Evolutionary conservation across 345 rosid genomes (phyloP).

Genomic region (Linum usitatissimum): DNA sequence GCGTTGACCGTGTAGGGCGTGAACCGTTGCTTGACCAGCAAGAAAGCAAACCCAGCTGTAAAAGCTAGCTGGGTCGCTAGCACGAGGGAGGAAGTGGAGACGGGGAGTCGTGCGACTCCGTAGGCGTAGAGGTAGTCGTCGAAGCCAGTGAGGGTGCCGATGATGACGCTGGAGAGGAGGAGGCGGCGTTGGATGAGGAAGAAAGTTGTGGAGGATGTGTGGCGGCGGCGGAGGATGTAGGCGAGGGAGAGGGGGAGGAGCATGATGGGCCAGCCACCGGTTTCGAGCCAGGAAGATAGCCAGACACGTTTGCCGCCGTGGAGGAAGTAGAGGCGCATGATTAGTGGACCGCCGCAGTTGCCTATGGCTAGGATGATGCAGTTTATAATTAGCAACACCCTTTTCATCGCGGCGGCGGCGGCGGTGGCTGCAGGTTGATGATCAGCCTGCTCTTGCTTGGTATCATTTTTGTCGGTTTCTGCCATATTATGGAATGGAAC

Average conservation of each 20-base stretch:
- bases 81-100: conserved; percentile 20
- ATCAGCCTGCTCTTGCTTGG: background rate
- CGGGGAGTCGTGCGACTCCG: conserved; percentile 17
- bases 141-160: conserved; percentile 20
- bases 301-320: conserved; percentile 65
- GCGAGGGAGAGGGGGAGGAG: conserved; percentile 31
- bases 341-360: conserved; percentile 52
- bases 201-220: conserved; percentile 11
- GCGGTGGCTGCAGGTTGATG: background rate
- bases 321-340: conserved; percentile 66
- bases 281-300: conserved; percentile 64
- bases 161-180: conserved; percentile 20
- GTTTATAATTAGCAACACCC: conserved; percentile 39
- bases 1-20: conserved; percentile 18
- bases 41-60: conserved; percentile 19
- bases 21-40: conserved; percentile 21
- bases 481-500: no score
- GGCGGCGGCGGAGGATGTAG: conserved; percentile 31
- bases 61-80: conserved; percentile 19
- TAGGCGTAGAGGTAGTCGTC: conserved; percentile 21
- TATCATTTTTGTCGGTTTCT: no score
- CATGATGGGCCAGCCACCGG: conserved; percentile 51
- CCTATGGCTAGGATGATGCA: conserved; percentile 45
- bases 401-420: conserved; percentile 14
- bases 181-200: conserved; percentile 30